Evolutionary conservation across 257 asterid species (phyloP), one percentile per base, ranked within the genome.

Genomic region (Solanum arcanum): DNA sequence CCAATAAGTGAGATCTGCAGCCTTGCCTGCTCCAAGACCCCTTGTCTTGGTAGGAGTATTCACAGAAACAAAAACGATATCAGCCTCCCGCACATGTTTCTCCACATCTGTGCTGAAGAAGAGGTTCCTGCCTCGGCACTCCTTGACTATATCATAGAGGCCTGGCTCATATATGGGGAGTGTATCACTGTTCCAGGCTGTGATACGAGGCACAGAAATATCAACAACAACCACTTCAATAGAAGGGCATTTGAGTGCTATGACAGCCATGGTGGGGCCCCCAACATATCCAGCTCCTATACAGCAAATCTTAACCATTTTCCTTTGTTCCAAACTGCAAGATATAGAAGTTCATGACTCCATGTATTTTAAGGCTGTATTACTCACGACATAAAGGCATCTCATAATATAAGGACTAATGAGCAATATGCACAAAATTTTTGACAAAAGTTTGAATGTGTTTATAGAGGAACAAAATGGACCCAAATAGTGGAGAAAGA

Each of bases 11-110:
- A 88, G 70, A 82, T 88, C 90, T 41, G 88, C 90, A 41, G 90
- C 90, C 84, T 88, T 88, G 66, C 90, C 90, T 35, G 90, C 90
- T 70, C 90, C 90, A 25, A 88, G 90, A 39, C 90, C 90, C 76
- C 87, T 86, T 6, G 90, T 88, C 70, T 88, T 88, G 37, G 90
- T 88, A 41, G 90, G 90, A 42, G 90, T 88, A 25, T 88, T 88
- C 41, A 88, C 90, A 29, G 90, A 88, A 86, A 88, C 90, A 72
- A 88, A 88, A 62, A 88, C 90, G 3, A 88, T 88, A 82, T 88
- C 90, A 39, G 90, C 90, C 86, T 88, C 90, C 25, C 70, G 39
- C 7, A 86, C 90, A 2, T 88, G 88, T 56, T 86, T 81, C 87
- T 88, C 90, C 62, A 88, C 90, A 82, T 88, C 87, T 23, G 90